Conservation (phyloP, 331 rosid species). For the Arachis monticola region DNA sequence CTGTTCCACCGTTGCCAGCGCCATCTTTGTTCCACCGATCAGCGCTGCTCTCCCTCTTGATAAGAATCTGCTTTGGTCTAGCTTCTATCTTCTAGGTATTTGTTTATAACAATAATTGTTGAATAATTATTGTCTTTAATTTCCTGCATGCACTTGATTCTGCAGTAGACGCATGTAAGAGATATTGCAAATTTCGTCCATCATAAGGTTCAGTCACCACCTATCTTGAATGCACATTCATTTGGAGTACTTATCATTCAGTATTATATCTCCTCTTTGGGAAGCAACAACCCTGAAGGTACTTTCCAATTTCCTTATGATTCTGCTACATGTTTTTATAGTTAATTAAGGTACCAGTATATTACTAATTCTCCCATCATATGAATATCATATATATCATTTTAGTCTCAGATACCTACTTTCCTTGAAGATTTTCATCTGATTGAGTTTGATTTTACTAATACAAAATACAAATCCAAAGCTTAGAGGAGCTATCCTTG, state of each 20-base stretch:
- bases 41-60: no score
- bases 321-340: no score
- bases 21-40: no score
- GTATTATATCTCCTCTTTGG: conserved; percentile 63
- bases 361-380: no score
- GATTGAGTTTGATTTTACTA: conserved; percentile 40
- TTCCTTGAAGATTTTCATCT: neutral
- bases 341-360: no score
- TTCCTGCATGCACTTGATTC: conserved; percentile 41
- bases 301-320: neutral
- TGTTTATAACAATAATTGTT: no score
- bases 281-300: conserved; percentile 55
- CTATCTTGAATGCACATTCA: conserved; percentile 84
- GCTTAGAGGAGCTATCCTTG: conserved; percentile 74
- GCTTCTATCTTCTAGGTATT: no score
- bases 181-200: conserved; percentile 81
- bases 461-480: conserved; percentile 44
- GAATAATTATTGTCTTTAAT: conserved; percentile 27
- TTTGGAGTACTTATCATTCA: conserved; percentile 92
- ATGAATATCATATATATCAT: no score
- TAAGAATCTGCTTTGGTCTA: no score
- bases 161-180: conserved; percentile 87
- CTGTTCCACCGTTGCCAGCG: no score
- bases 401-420: no score
- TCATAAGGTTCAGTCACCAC: conserved; percentile 52